Evolutionary conservation across 2,329 filamentous ascomycete genomes (phyloP).

Genomic region (Alternaria brassicae): DNA sequence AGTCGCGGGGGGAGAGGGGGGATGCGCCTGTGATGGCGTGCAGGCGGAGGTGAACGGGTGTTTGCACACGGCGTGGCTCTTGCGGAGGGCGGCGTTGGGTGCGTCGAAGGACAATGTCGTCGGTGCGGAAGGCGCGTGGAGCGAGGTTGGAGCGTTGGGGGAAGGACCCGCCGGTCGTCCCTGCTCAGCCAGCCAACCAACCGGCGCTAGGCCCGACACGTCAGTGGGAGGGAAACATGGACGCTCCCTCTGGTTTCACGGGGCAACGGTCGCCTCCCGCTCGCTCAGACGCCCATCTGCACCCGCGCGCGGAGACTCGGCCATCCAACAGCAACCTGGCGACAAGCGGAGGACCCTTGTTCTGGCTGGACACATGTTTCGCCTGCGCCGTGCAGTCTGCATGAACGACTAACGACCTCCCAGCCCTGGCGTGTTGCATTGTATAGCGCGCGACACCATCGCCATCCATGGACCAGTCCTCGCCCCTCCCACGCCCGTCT

Average conservation of each 20-base stretch:
- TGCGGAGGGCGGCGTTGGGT: constrained; percentile 1
- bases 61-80: constrained; percentile 7
- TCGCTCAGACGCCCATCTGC: constrained; percentile 17
- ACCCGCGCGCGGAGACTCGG: constrained; percentile 20
- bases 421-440: constrained; percentile 6
- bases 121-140: constrained; percentile 14
- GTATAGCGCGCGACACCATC: constrained; percentile 34
- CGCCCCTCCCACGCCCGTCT: constrained; percentile 40
- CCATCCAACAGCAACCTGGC: constrained; percentile 10
- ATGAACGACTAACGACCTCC: constrained; percentile 13
- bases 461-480: constrained; percentile 47
- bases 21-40: constrained; percentile 15
- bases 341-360: constrained; percentile 4
- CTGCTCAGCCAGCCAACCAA: constrained; percentile 2
- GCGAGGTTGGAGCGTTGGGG: constrained; percentile 18
- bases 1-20: constrained; percentile 17
- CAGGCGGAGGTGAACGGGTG: not conserved
- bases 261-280: constrained; percentile 22
- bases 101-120: constrained; percentile 11
- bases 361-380: constrained; percentile 18
- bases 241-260: constrained; percentile 11
- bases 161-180: constrained; percentile 12
- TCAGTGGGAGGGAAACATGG: constrained; percentile 10
- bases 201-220: constrained; percentile 13
- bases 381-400: constrained; percentile 1